These are phyloP conservation scores for Phyllosticta capitalensis DNA, from an alignment of 2,329 filamentous ascomycete genomes.

Conservation along the genomic window DNA sequence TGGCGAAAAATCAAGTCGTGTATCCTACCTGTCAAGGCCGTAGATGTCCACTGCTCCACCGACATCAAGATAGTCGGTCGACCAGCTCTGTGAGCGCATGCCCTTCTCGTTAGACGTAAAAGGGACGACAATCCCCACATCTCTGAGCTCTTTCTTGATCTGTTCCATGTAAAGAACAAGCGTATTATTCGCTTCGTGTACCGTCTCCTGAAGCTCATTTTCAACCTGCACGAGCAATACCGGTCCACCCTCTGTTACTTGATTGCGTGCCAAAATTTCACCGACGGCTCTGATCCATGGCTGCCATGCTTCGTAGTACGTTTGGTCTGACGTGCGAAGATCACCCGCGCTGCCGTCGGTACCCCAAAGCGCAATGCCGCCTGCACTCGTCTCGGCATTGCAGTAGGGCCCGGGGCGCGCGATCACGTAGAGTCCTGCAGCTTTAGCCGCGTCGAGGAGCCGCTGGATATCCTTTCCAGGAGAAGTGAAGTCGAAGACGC, in stretches of 20 bases:
- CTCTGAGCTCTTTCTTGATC: constrained; percentile 44
- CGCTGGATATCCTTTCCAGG: constrained; percentile 45
- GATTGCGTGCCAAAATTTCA: constrained; percentile 42
- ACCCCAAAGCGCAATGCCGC: constrained; percentile 53
- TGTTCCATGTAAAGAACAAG: constrained; percentile 49
- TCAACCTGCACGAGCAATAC: constrained; percentile 50
- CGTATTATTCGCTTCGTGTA: constrained; percentile 34
- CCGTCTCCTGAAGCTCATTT: constrained; percentile 40
- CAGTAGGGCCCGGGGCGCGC: constrained; percentile 52
- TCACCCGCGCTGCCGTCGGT: constrained; percentile 50
- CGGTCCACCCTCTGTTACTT: constrained; percentile 46
- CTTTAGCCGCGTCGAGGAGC: constrained; percentile 44
- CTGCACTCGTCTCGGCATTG: constrained; percentile 54
- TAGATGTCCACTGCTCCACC: constrained; percentile 48
- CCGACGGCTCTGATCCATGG: constrained; percentile 45
- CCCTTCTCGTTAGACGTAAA: constrained; percentile 52
- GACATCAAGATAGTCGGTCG: constrained; percentile 47
- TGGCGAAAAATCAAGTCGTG: no score
- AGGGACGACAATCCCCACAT: constrained; percentile 49
- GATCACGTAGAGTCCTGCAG: constrained; percentile 47
- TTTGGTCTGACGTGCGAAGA: constrained; percentile 43
- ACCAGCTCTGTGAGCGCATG: constrained; percentile 50
- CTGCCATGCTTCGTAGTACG: constrained; percentile 45
- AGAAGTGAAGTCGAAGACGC: constrained; percentile 41
- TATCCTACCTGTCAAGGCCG: constrained; percentile 35